Conservation (phyloP, 306 rosid species). For the Sindora glabra region DNA sequence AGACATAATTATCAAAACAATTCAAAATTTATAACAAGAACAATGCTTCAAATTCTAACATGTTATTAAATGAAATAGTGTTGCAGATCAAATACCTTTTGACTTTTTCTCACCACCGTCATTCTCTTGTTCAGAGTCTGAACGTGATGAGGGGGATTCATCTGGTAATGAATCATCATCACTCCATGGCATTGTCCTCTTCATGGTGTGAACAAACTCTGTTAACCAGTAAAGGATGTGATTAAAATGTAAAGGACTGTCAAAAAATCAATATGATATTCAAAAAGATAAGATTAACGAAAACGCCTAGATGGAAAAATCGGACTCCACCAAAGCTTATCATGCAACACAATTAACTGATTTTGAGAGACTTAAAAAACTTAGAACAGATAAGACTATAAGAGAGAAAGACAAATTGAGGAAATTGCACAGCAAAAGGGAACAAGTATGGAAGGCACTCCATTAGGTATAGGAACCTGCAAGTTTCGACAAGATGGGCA, state of each 20-base stretch:
- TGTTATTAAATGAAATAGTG: neutral
- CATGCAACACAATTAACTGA: neutral
- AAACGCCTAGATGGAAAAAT: neutral
- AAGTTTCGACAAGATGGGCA: neutral
- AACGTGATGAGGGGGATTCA: slow-evolving; percentile 40
- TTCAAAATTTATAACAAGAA: neutral
- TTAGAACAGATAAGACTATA: too few species aligned
- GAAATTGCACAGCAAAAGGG: neutral
- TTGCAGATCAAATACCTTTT: slow-evolving; percentile 21
- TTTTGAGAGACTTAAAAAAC: too few species aligned
- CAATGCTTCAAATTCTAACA: neutral
- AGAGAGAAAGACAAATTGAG: neutral
- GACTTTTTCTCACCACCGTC: slow-evolving; percentile 32
- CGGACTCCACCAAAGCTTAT: neutral
- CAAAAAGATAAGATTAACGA: neutral
- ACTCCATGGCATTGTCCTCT: slow-evolving; percentile 75
- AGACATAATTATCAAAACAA: too few species aligned
- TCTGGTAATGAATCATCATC: slow-evolving; percentile 44
- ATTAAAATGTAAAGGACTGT: neutral
- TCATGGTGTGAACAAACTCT: slow-evolving; percentile 42
- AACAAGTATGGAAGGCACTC: neutral
- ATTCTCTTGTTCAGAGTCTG: slow-evolving; percentile 40
- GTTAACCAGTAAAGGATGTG: neutral
- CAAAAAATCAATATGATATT: neutral
- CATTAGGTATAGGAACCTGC: neutral